Percentiles rank a stretch among this genome's conserved stretches.
Conservation (phyloP, 768 basidiomycete species). For the Rhodotorula taiwanensis region DNA sequence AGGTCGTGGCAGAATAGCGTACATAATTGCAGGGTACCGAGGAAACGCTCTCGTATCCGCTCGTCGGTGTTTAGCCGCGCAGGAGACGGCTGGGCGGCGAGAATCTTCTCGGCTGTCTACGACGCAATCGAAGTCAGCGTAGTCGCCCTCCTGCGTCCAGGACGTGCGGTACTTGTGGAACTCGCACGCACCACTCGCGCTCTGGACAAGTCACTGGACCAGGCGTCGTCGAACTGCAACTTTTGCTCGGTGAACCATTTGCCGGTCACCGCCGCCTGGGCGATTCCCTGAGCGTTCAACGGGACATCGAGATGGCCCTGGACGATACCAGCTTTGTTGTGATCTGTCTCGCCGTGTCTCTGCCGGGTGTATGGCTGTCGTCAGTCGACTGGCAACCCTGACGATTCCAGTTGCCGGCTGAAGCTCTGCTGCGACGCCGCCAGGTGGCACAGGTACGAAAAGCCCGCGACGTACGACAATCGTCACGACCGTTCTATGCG, state of each 20-base stretch:
- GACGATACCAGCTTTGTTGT: constrained; percentile 38
- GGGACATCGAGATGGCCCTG: constrained; percentile 44
- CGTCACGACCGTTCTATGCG: no score
- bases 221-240: constrained; percentile 11
- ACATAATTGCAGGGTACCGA: constrained; percentile 28
- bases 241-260: constrained; percentile 2
- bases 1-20: not conserved
- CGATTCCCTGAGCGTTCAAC: constrained; percentile 41
- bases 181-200: constrained; percentile 17
- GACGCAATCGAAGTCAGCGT: no score
- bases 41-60: constrained; percentile 33
- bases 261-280: constrained; percentile 38
- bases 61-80: constrained; percentile 10
- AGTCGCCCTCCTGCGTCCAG: no score
- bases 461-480: no score
- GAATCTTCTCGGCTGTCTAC: constrained; percentile 28
- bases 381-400: no score
- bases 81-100: not conserved
- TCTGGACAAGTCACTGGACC: constrained; percentile 20
- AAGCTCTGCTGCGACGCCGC: no score
- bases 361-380: no score
- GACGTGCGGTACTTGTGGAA: not conserved
- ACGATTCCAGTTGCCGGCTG: no score
- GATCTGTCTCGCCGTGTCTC: constrained; percentile 10
- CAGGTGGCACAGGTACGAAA: no score